Evolutionary conservation across 164 flowering plant species (phyloP).

Genomic region (Vitis rupestris): DNA sequence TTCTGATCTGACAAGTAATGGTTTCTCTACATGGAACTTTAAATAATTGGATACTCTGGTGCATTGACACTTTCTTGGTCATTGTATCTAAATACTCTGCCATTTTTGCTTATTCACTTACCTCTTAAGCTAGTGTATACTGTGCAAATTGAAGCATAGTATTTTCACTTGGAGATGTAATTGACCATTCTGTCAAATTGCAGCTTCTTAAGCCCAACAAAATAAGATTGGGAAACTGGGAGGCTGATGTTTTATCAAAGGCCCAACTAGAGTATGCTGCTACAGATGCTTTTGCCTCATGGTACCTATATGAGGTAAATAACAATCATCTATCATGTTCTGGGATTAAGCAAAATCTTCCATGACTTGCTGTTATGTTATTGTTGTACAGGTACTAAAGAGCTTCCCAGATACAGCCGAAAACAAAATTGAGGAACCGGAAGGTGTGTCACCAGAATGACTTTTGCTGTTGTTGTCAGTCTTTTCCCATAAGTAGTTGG

Average conservation of each 20-base stretch:
- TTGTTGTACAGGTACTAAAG: slow-evolving; percentile 38
- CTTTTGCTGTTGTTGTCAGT: too few relatives aligned
- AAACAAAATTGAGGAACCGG: slow-evolving; percentile 10
- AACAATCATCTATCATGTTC: not conserved
- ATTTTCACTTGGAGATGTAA: not conserved
- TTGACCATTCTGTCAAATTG: slow-evolving; percentile 2
- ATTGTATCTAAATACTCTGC: too few relatives aligned
- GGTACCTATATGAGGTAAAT: slow-evolving; percentile 68
- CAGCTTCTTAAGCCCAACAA: slow-evolving; percentile 64
- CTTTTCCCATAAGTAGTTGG: too few relatives aligned
- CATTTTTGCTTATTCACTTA: too few relatives aligned
- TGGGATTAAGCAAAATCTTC: not conserved
- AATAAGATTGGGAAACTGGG: slow-evolving; percentile 81
- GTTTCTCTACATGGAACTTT: not conserved
- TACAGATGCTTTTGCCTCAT: slow-evolving; percentile 81
- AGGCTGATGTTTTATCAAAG: slow-evolving; percentile 48
- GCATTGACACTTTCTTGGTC: not conserved
- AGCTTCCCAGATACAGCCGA: slow-evolving; percentile 41
- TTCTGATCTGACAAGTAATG: not conserved
- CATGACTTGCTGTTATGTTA: not conserved
- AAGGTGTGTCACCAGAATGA: not conserved
- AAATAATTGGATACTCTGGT: not conserved
- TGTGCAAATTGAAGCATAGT: too few relatives aligned
- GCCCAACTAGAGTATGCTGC: slow-evolving; percentile 74
- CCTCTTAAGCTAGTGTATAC: too few relatives aligned